Conservation (phyloP, 208 protist genomes). For the Leishmania tarentolae region DNA sequence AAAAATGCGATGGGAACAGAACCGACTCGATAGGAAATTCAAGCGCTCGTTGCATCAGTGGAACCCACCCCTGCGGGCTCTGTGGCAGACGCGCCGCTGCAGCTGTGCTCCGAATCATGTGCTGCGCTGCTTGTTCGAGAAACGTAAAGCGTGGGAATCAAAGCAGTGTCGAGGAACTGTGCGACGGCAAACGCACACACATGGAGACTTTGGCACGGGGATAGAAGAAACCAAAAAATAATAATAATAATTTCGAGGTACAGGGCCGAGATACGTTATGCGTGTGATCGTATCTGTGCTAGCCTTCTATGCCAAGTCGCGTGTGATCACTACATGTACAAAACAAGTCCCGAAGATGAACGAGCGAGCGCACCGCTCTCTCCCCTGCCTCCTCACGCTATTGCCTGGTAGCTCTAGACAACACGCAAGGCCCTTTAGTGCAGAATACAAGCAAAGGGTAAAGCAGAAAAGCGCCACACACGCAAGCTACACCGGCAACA, state of each 20-base stretch:
- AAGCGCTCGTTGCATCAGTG: constrained; percentile 49
- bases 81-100: constrained; percentile 48
- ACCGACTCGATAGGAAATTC: constrained; percentile 41
- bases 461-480: not conserved
- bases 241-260: no score
- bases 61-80: constrained; percentile 54
- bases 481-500: not conserved
- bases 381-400: not conserved
- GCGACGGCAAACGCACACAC: not conserved
- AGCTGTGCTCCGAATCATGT: not conserved
- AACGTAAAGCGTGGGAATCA: not conserved
- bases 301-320: not conserved
- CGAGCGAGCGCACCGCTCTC: not conserved
- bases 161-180: no score
- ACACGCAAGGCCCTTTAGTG: not conserved
- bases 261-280: not conserved
- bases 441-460: not conserved
- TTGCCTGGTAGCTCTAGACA: not conserved
- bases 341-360: not conserved
- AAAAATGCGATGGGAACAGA: constrained; percentile 70
- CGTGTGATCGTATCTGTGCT: not conserved
- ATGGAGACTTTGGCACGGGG: not conserved
- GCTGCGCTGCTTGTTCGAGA: not conserved
- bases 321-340: not conserved
- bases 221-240: not conserved